These are phyloP conservation scores for Prosopis cineraria DNA, from an alignment of 306 rosid genomes.

Conservation along the genomic window DNA sequence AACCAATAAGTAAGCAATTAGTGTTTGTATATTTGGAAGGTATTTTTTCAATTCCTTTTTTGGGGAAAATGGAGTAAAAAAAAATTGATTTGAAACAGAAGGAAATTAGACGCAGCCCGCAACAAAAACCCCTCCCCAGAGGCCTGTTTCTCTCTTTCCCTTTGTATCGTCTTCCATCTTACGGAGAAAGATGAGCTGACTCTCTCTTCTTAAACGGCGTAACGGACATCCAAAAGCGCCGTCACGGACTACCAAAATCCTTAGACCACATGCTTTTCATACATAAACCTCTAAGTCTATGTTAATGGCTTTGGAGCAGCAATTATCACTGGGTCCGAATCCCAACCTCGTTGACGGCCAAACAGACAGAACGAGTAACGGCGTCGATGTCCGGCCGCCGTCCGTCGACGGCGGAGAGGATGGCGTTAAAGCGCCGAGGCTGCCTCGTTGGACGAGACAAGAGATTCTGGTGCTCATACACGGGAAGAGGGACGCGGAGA, in stretches of 20 bases:
- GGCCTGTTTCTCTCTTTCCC: neutral
- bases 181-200: conserved; percentile 34
- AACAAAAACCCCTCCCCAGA: conserved; percentile 16
- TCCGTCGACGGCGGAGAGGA: conserved; percentile 67
- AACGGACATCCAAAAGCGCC: conserved; percentile 59
- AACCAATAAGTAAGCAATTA: no score
- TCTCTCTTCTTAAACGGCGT: conserved; percentile 66
- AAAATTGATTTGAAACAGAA: neutral
- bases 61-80: no score
- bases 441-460: conserved; percentile 96
- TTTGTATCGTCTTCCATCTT: conserved; percentile 30
- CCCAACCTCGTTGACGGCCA: conserved; percentile 53
- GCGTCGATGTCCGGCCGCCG: conserved; percentile 47
- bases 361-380: conserved; percentile 50
- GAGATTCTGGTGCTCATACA: conserved; percentile 91
- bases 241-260: conserved; percentile 43
- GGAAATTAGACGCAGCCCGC: conserved; percentile 39
- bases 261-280: conserved; percentile 61
- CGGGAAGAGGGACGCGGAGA: conserved; percentile 87
- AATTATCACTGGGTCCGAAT: conserved; percentile 39
- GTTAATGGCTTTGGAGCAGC: conserved; percentile 71
- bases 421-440: conserved; percentile 67
- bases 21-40: no score
- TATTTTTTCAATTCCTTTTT: no score
- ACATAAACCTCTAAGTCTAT: neutral